Base-by-base conservation (phyloP, 2,329 filamentous ascomycete genomes). In the Fonsecaea multimorphosa region DNA sequence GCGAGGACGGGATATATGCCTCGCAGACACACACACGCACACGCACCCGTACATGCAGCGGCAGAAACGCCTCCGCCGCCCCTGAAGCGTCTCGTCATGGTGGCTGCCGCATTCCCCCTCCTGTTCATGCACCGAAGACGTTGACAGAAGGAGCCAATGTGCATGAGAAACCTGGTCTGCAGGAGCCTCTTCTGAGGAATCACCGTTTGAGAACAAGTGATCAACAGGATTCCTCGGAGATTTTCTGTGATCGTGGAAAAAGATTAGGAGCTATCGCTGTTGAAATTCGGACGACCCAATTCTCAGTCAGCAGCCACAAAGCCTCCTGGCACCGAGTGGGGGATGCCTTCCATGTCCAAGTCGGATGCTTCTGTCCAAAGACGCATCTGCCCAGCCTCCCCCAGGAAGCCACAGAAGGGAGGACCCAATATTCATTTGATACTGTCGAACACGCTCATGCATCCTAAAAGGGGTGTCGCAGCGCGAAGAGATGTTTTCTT, bases 111-210 rank as follows among this genome's bases (percentile, higher is more conserved):
- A 40, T 34, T 57, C 53, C 61, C 63, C 65, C 65, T 67, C 65
- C 40, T 53, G 61, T 64, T 65, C 61, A 67, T 67, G 61, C 61
- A 61, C 31, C 58, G 55, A 58, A 49, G 40, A 40, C 36, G 46
- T 60, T n/a, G 7, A 29, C 5, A 31, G 58, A 60, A 60, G 44
- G 32, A 36, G 27, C 58, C 32, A 60, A 52, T 53, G 19, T 53
- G 58, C 44, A 52, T 40, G 46, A 31, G 46, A 36, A 40, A 9
- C 29, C 32, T 4, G 9, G 22, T 8, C 1, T 32, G 27, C 24
- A 59, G 58, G 62, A 57, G 40, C 46, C 36, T 64, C 46, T n/a
- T 62, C 58, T 38, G 51, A 19, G 52, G 52, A 52, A 53, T 61
- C 54, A 56, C 57, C 36, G 54, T 57, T 60, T 56, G 60, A 49